A percentile compares a stretch with the other conserved stretches of the same genome.
phyloP scores from a whole-genome alignment of 2,329 filamentous ascomycete genomes.

The Botrytis tulipae region DNA sequence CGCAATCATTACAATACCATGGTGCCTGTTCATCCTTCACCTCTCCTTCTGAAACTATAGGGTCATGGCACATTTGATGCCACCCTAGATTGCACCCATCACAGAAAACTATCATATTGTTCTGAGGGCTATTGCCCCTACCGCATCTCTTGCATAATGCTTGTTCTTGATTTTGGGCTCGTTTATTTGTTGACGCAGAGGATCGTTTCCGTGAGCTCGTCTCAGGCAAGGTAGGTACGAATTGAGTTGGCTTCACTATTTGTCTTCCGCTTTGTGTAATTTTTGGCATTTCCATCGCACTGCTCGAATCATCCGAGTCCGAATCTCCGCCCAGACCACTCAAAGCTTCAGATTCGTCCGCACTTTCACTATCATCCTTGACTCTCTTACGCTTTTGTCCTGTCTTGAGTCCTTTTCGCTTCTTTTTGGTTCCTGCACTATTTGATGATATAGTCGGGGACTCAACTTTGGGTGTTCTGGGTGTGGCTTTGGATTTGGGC shows the following conservation, averaged over 20 bases:
- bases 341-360: slow-evolving; percentile 37
- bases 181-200: slow-evolving; percentile 47
- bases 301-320: slow-evolving; percentile 40
- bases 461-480: slow-evolving; percentile 25
- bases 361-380: slow-evolving; percentile 34
- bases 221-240: slow-evolving; percentile 56
- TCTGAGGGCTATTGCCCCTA: slow-evolving; percentile 67
- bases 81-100: slow-evolving; percentile 77
- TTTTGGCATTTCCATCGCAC: slow-evolving; percentile 54
- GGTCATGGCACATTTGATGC: slow-evolving; percentile 80
- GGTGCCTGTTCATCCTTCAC: slow-evolving; percentile 64
- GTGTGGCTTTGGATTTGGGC: slow-evolving; percentile 22
- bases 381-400: slow-evolving; percentile 37
- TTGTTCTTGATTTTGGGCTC: slow-evolving; percentile 53
- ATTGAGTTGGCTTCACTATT: slow-evolving; percentile 63
- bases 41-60: slow-evolving; percentile 67
- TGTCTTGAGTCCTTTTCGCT: slow-evolving; percentile 28
- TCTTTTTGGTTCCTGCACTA: slow-evolving; percentile 26
- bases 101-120: slow-evolving; percentile 82
- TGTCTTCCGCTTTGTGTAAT: slow-evolving; percentile 75
- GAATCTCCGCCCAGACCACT: slow-evolving; percentile 40
- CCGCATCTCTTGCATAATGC: slow-evolving; percentile 70
- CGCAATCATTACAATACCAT: slow-evolving; percentile 70
- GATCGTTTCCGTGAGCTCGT: slow-evolving; percentile 42
- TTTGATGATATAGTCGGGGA: slow-evolving; percentile 29